Base-by-base conservation (phyloP, 306 rosid genomes). In the Pterocarpus macrocarpus region DNA sequence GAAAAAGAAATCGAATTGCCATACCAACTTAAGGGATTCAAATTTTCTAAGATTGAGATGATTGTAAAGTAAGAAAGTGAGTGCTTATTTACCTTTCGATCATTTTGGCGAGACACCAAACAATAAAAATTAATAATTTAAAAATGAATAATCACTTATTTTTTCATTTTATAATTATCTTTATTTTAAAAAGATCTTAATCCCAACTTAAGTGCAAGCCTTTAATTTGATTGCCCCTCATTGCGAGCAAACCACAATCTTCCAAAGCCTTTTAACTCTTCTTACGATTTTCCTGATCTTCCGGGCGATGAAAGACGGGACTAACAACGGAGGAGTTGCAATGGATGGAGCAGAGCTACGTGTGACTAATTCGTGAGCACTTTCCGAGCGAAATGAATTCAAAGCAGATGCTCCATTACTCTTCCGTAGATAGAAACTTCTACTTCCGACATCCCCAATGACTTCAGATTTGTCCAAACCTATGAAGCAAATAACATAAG, bases 351-450 rank as follows among this genome's bases (percentile, higher is more conserved):
- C 86, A 81, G 89, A 16, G 62, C 62, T 61, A 35, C 39, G 81
- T 32, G 45, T 82, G 12, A 55, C 79, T 39, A 74, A 56, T 76
- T 57, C 10, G 0, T 66, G 84, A 62, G 14, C 70, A 34, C 67
- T 78, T 69, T 64, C 87, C 11, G 82, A 77, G 69, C 47, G 13
- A 69, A 81, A 66, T 8, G 75, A 53, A 79, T 75, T 47, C 8
- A 63, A 61, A 9, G 45, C 4, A 44, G 95, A 79, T 28, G 64
- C 71, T 57, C 66, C 85, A 2, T 56, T 79, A 78, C 84, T 78
- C 75, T 86, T 93, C 43, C 94, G 80, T 62, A 95, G 89, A 81
- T 87, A 93, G 75, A 95, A 95, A 68, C 85, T 95, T 89, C 98
- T 89, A 69, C 98, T 87, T 16, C 95, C 97, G 1, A 86, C 81